A percentile compares a stretch with the other conserved stretches of the same genome.
Conservation (phyloP, 208 protist genomes). For the Wallacemonas sp. region DNA sequence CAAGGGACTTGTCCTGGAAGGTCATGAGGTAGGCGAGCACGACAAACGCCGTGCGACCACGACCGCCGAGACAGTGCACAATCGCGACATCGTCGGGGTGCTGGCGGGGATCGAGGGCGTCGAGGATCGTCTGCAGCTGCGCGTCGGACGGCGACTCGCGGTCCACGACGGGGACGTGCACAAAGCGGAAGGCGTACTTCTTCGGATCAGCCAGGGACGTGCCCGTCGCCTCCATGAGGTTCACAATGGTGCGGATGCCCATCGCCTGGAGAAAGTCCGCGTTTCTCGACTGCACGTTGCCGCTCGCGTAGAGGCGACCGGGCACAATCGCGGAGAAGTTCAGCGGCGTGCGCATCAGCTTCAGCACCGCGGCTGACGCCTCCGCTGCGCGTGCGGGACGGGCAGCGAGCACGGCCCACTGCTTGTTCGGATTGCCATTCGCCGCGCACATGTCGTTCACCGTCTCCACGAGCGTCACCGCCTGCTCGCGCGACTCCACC, state of each 20-base stretch:
- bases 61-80: slow-evolving; percentile 23
- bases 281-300: slow-evolving; percentile 20
- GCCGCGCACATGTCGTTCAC: slow-evolving; percentile 11
- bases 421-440: slow-evolving; percentile 15
- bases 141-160: slow-evolving; percentile 11
- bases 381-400: not conserved
- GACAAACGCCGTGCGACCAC: slow-evolving; percentile 19
- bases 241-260: slow-evolving; percentile 15
- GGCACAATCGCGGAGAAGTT: slow-evolving; percentile 16
- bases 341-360: slow-evolving; percentile 13
- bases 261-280: slow-evolving; percentile 11
- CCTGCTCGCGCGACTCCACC: slow-evolving; percentile 6
- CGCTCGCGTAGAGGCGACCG: slow-evolving; percentile 16
- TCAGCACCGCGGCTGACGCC: not conserved
- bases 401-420: not conserved
- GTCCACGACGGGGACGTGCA: slow-evolving; percentile 21
- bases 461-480: not conserved
- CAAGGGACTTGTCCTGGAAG: slow-evolving; percentile 4
- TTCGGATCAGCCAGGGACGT: slow-evolving; percentile 15
- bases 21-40: slow-evolving; percentile 22
- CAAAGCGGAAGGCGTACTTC: slow-evolving; percentile 3
- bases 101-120: slow-evolving; percentile 6
- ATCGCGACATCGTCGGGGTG: slow-evolving; percentile 10
- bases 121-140: slow-evolving; percentile 16
- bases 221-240: slow-evolving; percentile 18